A percentile compares a stretch with the other conserved stretches of the same genome.
Conservation (phyloP, 495 filamentous ascomycete genomes). For the Penicillium egyptiacum region DNA sequence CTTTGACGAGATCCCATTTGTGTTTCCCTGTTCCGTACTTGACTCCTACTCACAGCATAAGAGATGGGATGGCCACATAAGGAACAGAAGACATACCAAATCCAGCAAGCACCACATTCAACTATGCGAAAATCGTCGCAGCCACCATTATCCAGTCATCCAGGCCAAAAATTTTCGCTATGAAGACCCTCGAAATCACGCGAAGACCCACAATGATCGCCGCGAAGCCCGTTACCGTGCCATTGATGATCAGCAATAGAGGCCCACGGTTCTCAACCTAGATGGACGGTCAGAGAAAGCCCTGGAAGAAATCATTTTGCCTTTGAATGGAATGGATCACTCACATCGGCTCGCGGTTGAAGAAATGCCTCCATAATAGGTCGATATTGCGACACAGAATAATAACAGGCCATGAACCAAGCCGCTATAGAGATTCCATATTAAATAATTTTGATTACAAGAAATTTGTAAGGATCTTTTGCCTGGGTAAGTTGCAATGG, state of each 20-base stretch:
- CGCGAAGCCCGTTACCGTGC: constrained; percentile 6
- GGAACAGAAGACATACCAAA: not conserved
- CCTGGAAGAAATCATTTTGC: not conserved
- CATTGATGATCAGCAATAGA: constrained; percentile 12
- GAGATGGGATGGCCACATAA: not conserved
- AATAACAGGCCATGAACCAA: not conserved
- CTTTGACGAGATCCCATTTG: constrained; percentile 1
- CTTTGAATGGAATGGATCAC: not conserved
- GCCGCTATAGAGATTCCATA: not conserved
- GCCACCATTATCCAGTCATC: constrained; percentile 11
- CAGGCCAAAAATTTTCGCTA: constrained; percentile 9
- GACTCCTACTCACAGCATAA: constrained; percentile 8
- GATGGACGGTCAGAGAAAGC: not conserved
- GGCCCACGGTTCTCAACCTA: constrained; percentile 14
- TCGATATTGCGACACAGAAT: not conserved
- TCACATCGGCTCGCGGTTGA: not conserved
- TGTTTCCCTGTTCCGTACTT: constrained; percentile 15
- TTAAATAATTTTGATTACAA: not conserved
- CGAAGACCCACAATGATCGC: constrained; percentile 12
- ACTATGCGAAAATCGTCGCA: not conserved
- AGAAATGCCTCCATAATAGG: not conserved
- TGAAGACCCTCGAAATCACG: not conserved
- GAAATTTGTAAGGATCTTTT: not conserved
- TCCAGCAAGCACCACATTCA: constrained; percentile 9
- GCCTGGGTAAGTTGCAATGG: no score